phyloP scores from a whole-genome alignment of 768 basidiomycete species.

The Auricularia sp. region DNA sequence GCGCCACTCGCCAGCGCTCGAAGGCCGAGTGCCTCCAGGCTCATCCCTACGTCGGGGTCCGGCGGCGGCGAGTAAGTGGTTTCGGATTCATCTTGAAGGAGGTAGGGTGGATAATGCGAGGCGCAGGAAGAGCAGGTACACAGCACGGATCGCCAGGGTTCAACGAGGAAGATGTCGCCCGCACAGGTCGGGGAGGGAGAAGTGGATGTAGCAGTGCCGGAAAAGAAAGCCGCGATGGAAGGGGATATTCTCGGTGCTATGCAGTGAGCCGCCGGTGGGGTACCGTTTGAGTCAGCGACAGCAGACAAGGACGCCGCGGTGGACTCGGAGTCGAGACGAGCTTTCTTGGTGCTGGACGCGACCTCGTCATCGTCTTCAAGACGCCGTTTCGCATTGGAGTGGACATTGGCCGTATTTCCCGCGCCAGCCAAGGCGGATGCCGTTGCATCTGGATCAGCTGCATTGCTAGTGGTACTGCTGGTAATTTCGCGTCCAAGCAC shows the following conservation, averaged over 20 bases:
- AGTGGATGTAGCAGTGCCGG: conserved; percentile 35
- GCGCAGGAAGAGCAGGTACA: conserved; percentile 55
- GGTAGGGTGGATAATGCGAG: conserved; percentile 30
- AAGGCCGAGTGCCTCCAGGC: conserved; percentile 75
- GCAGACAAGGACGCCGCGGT: conserved; percentile 12
- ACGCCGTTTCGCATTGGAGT: neutral
- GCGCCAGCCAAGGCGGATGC: neutral
- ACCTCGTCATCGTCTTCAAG: neutral
- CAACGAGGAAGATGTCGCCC: conserved; percentile 67
- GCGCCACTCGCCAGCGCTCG: conserved; percentile 48
- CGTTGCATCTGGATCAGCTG: conserved; percentile 9
- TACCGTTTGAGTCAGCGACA: no score
- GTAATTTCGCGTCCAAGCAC: conserved; percentile 24
- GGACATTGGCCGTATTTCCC: neutral
- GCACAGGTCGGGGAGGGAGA: neutral
- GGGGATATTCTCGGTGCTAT: conserved; percentile 23
- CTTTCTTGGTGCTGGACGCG: neutral
- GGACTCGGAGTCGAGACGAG: conserved; percentile 21
- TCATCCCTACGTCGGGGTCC: conserved; percentile 74
- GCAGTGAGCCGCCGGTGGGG: conserved; percentile 24
- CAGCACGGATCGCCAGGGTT: conserved; percentile 70
- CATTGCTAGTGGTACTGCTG: conserved; percentile 10
- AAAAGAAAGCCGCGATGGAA: conserved; percentile 28
- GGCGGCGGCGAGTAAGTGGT: conserved; percentile 79
- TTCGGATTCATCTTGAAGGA: conserved; percentile 73